Evolutionary conservation across 768 basidiomycete species (phyloP).

Genomic region (Neoboletus magnificus): DNA sequence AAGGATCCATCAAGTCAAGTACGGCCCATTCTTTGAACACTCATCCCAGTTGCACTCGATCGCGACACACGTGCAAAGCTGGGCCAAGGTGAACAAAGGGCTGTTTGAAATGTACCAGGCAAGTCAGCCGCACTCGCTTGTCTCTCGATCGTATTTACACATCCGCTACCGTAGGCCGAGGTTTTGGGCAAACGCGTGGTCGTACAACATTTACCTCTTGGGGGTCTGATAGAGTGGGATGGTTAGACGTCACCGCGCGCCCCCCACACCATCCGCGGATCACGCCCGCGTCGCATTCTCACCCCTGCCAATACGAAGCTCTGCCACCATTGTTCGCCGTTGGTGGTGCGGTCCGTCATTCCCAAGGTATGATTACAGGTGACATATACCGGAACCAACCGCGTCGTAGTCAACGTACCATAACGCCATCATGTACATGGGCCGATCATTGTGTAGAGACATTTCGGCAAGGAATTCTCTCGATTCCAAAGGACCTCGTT

Average conservation of each 20-base stretch:
- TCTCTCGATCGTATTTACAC: conserved; percentile 2
- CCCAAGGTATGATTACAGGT: conserved; percentile 7
- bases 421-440: background rate
- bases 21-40: conserved; percentile 88
- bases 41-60: conserved; percentile 88
- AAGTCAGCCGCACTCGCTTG: conserved; percentile 8
- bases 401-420: background rate
- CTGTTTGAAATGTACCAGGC: conserved; percentile 96
- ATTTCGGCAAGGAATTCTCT: background rate
- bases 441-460: background rate
- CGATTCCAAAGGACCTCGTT: background rate
- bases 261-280: conserved; percentile 15
- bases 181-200: conserved; percentile 94
- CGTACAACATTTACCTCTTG: conserved; percentile 89
- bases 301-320: conserved; percentile 11
- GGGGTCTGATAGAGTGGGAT: conserved; percentile 75
- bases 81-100: conserved; percentile 87
- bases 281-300: conserved; percentile 8
- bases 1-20: conserved; percentile 78
- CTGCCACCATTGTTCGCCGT: background rate
- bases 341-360: conserved; percentile 3
- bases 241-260: conserved; percentile 8
- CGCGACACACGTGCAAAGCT: conserved; percentile 82
- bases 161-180: conserved; percentile 56
- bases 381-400: background rate